Evolutionary conservation across 2,329 filamentous ascomycete species (phyloP).

Genomic region (Colletotrichum brevisporum): DNA sequence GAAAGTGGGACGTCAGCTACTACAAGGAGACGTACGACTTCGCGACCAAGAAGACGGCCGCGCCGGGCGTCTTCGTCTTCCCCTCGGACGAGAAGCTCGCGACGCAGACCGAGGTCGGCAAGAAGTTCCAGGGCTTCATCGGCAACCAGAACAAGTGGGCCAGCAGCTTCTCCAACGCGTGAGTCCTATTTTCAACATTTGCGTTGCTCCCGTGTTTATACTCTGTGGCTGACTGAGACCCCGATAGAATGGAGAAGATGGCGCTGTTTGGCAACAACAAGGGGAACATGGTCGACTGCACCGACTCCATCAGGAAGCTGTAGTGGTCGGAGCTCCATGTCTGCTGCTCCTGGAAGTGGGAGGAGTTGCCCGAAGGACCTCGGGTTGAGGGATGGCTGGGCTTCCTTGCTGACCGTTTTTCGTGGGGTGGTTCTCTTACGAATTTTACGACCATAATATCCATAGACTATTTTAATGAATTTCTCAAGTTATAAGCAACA

Average conservation of each 20-base stretch:
- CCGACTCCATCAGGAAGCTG: slow-evolving; percentile 40
- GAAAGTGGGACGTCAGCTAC: slow-evolving; percentile 67
- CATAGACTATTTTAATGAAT: no score
- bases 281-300: slow-evolving; percentile 68
- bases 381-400: no score
- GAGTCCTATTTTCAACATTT: slow-evolving; percentile 57
- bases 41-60: slow-evolving; percentile 48
- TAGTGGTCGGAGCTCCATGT: no score
- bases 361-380: no score
- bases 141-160: slow-evolving; percentile 52
- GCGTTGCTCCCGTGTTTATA: slow-evolving; percentile 60
- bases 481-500: no score
- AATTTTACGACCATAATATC: no score
- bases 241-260: slow-evolving; percentile 51
- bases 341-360: no score
- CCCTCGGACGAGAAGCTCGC: slow-evolving; percentile 57
- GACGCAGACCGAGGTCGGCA: slow-evolving; percentile 53
- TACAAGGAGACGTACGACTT: slow-evolving; percentile 58
- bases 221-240: background rate
- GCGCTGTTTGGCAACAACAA: slow-evolving; percentile 70
- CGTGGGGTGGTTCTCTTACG: no score
- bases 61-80: slow-evolving; percentile 57
- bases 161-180: slow-evolving; percentile 21
- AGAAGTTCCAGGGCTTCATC: slow-evolving; percentile 51
- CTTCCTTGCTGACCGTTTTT: no score